phyloP scores from a whole-genome alignment of 345 rosid species.

The Gossypium arboreum region DNA sequence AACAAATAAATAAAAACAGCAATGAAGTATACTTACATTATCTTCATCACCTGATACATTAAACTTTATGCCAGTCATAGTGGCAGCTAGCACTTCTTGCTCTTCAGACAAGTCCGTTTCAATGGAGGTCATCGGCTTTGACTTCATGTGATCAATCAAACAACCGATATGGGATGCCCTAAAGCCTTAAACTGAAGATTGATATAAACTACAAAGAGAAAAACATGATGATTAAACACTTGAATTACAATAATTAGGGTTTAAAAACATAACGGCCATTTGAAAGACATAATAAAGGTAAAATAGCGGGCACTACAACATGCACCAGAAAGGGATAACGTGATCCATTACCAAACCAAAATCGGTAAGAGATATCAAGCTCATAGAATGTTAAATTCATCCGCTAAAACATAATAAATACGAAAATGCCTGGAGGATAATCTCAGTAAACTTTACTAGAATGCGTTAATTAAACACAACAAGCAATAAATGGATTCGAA shows the following conservation, averaged over 20 bases:
- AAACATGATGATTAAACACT: background rate
- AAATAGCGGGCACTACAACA: background rate
- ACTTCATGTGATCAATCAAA: slow-evolving; percentile 13
- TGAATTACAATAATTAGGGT: background rate
- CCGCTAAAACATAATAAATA: no score
- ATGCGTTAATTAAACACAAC: background rate
- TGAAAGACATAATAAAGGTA: background rate
- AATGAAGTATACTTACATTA: no score
- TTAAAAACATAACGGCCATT: background rate
- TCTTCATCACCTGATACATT: no score
- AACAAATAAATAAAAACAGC: no score
- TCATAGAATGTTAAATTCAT: no score
- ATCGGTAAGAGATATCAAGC: background rate
- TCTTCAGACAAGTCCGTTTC: slow-evolving; percentile 32
- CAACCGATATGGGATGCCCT: slow-evolving; percentile 16
- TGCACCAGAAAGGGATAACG: no score
- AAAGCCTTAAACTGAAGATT: background rate
- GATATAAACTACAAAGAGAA: background rate
- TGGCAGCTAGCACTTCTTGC: slow-evolving; percentile 30
- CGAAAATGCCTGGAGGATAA: no score
- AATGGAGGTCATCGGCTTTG: slow-evolving; percentile 22
- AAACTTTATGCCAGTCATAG: no score
- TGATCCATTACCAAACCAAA: background rate
- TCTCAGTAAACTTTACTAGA: background rate
- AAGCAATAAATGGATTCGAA: background rate